These are phyloP conservation scores for Sporisorium exsertum DNA, from an alignment of 1,284 basidiomycete species.

Conservation along the genomic window DNA sequence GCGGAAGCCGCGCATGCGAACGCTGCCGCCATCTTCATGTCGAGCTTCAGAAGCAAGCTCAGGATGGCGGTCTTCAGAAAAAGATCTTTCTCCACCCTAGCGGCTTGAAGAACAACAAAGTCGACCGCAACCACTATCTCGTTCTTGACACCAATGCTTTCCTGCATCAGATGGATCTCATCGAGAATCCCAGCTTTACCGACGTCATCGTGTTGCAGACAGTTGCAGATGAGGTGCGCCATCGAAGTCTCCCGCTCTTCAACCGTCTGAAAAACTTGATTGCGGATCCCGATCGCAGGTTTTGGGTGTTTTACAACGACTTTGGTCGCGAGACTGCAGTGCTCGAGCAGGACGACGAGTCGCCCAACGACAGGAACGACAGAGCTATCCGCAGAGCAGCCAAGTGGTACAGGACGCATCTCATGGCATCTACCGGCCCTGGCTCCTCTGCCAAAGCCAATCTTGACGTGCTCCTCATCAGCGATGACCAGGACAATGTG, in stretches of 20 bases:
- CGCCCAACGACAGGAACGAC: slow-evolving; percentile 67
- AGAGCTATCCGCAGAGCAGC: slow-evolving; percentile 63
- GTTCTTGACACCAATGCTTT: slow-evolving; percentile 97
- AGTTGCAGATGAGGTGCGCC: slow-evolving; percentile 93
- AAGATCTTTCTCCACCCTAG: slow-evolving; percentile 53
- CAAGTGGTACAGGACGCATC: slow-evolving; percentile 63
- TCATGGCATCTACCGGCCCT: slow-evolving; percentile 42
- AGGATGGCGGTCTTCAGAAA: slow-evolving; percentile 74
- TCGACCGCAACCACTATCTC: slow-evolving; percentile 76
- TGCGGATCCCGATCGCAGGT: slow-evolving; percentile 64
- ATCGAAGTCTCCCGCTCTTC: slow-evolving; percentile 91
- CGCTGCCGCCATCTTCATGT: slow-evolving; percentile 55
- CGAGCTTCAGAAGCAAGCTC: slow-evolving; percentile 42
- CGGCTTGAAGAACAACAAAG: slow-evolving; percentile 49
- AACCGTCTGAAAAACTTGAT: slow-evolving; percentile 73
- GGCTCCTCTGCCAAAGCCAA: slow-evolving; percentile 43
- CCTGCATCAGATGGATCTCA: slow-evolving; percentile 76
- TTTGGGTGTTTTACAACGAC: slow-evolving; percentile 65
- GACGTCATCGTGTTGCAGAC: slow-evolving; percentile 86
- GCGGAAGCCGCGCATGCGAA: slow-evolving; percentile 82
- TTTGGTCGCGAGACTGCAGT: slow-evolving; percentile 58
- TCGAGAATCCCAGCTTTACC: slow-evolving; percentile 62
- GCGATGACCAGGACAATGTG: slow-evolving; percentile 89
- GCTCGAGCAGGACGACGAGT: slow-evolving; percentile 53
- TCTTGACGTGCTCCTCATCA: slow-evolving; percentile 64